phyloP scores from a whole-genome alignment of 805 yeast genomes.

The Hanseniaspora hatyaiensis region DNA sequence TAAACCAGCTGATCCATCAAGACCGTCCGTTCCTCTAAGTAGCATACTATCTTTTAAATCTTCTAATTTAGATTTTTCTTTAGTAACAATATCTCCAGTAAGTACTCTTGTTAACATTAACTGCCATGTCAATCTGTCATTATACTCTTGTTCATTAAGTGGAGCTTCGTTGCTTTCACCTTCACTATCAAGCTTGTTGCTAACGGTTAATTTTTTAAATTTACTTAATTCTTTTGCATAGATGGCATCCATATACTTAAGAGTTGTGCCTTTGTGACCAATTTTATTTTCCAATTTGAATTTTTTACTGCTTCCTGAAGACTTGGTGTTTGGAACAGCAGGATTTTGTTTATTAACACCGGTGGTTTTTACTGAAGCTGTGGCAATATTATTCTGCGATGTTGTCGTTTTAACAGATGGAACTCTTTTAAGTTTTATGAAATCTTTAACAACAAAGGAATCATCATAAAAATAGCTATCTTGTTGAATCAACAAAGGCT shows the following conservation, averaged over 20 bases:
- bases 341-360: no score
- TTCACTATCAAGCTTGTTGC: no score
- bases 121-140: conserved; percentile 89
- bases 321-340: neutral
- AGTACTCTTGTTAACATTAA: conserved; percentile 80
- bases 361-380: neutral
- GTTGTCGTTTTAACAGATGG: neutral
- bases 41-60: conserved; percentile 31
- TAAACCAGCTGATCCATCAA: no score
- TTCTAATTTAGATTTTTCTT: conserved; percentile 72
- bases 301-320: neutral
- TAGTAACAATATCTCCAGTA: conserved; percentile 86
- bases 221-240: neutral
- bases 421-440: neutral
- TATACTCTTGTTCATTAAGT: conserved; percentile 19
- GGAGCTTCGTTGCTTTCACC: no score
- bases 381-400: no score
- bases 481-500: neutral
- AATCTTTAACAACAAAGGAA: neutral
- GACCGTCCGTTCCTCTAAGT: conserved; percentile 21
- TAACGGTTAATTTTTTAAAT: no score
- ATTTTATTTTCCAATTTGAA: conserved; percentile 1
- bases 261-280: conserved; percentile 1
- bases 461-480: conserved; percentile 3
- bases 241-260: neutral